Percentiles rank a stretch among this genome's conserved stretches.
phyloP scores from a whole-genome alignment of 2,329 filamentous ascomycete genomes.

The Xylaria multiplex region DNA sequence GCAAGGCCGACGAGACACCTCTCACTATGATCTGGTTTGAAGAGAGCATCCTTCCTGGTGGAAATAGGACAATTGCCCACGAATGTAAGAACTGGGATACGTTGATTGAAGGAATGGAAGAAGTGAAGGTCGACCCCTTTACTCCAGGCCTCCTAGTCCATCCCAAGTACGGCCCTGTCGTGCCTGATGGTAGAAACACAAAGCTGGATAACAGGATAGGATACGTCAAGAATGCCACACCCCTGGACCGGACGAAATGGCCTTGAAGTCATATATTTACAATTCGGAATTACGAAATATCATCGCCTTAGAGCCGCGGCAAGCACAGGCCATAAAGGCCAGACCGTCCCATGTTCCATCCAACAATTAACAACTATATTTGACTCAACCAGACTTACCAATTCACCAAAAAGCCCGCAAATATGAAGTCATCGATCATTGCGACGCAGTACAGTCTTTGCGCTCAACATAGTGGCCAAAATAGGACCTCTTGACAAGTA shows the following conservation, averaged over 20 bases:
- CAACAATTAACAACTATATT: too few relatives aligned
- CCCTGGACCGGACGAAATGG: conserved; percentile 34
- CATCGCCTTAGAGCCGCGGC: not conserved
- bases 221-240: conserved; percentile 37
- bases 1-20: conserved; percentile 42
- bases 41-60: conserved; percentile 41
- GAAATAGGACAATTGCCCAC: conserved; percentile 41
- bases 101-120: conserved; percentile 39
- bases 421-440: too few relatives aligned
- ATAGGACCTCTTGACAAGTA: too few relatives aligned
- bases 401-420: too few relatives aligned
- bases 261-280: conserved; percentile 15
- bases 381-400: too few relatives aligned
- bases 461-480: too few relatives aligned
- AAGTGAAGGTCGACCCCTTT: conserved; percentile 41
- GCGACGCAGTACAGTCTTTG: too few relatives aligned
- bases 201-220: conserved; percentile 39
- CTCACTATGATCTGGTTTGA: conserved; percentile 44
- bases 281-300: not conserved
- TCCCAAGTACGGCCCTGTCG: conserved; percentile 41
- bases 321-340: too few relatives aligned
- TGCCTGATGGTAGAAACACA: conserved; percentile 37
- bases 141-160: conserved; percentile 40
- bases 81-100: conserved; percentile 41
- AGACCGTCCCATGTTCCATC: too few relatives aligned